Evolutionary conservation across 2,329 filamentous ascomycete genomes (phyloP).

Genomic region (Penicillium verrucosum): DNA sequence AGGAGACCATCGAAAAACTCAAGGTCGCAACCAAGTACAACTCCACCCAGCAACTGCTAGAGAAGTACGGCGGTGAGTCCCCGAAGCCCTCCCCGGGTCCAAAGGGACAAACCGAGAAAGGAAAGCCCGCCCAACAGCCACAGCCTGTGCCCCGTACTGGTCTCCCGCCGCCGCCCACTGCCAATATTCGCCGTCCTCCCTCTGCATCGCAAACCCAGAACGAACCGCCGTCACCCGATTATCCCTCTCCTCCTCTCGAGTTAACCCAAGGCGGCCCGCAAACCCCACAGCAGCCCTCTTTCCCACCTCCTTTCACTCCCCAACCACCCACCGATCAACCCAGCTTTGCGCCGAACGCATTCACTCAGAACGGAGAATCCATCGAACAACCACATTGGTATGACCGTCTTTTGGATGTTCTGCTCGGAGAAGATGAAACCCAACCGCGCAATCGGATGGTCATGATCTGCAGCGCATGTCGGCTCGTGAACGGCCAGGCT

Average conservation of each 20-base stretch:
- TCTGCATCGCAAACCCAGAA: conserved; percentile 12
- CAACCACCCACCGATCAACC: conserved; percentile 36
- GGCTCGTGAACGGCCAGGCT: conserved; percentile 91
- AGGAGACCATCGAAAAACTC: conserved; percentile 85
- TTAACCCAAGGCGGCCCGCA: conserved; percentile 12
- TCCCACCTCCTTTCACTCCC: conserved; percentile 7
- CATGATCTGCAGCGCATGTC: conserved; percentile 76
- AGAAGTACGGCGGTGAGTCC: conserved; percentile 81
- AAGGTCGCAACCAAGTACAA: conserved; percentile 96
- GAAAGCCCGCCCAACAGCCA: conserved; percentile 22
- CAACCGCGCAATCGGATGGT: conserved; percentile 85
- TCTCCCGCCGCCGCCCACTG: conserved; percentile 60
- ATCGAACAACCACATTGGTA: conserved; percentile 71
- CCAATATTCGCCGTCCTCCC: conserved; percentile 53
- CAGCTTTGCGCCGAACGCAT: conserved; percentile 50
- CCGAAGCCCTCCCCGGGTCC: conserved; percentile 33
- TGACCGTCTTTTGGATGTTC: conserved; percentile 84
- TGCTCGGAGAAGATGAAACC: conserved; percentile 93
- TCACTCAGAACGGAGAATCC: conserved; percentile 36
- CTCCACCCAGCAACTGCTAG: conserved; percentile 84
- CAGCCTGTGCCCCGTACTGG: conserved; percentile 48
- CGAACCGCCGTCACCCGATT: conserved; percentile 22
- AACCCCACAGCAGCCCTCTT: conserved; percentile 12
- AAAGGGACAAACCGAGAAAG: conserved; percentile 25
- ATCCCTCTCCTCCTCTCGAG: conserved; percentile 31